These are phyloP conservation scores for Aureobasidium sp. DNA, from an alignment of 2,329 filamentous ascomycete species.

Conservation along the genomic window DNA sequence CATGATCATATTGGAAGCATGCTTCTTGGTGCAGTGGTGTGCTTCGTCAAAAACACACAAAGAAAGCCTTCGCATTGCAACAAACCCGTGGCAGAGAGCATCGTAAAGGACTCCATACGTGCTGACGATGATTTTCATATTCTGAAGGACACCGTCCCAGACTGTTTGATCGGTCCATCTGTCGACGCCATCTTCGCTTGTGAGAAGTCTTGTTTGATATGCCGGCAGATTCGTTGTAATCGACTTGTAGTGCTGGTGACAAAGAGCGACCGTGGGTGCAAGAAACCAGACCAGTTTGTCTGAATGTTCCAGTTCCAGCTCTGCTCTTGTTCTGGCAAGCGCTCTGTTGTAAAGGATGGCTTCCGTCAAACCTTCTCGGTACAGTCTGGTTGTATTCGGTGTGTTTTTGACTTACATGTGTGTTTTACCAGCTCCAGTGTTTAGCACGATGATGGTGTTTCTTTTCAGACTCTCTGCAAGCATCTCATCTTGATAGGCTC, in stretches of 20 bases:
- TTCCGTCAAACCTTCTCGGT: background rate
- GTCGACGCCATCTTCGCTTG: constrained; percentile 60
- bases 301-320: constrained; percentile 31
- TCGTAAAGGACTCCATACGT: constrained; percentile 68
- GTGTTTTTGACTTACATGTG: constrained; percentile 24
- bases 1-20: constrained; percentile 65
- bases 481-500: constrained; percentile 43
- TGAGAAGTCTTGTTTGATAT: constrained; percentile 53
- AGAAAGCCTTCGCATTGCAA: constrained; percentile 53
- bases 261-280: constrained; percentile 37
- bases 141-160: constrained; percentile 59
- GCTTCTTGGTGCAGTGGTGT: constrained; percentile 60
- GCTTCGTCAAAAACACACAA: constrained; percentile 81
- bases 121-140: constrained; percentile 64
- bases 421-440: constrained; percentile 42
- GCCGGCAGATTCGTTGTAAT: constrained; percentile 32
- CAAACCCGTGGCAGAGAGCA: constrained; percentile 65
- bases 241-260: constrained; percentile 34
- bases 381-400: background rate
- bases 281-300: constrained; percentile 39
- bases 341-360: constrained; percentile 19
- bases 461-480: constrained; percentile 34
- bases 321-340: constrained; percentile 34
- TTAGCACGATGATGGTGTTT: constrained; percentile 42
- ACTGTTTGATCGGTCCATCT: constrained; percentile 58